Base-by-base conservation (phyloP, 768 basidiomycete genomes). In the Amanita exitialis region DNA sequence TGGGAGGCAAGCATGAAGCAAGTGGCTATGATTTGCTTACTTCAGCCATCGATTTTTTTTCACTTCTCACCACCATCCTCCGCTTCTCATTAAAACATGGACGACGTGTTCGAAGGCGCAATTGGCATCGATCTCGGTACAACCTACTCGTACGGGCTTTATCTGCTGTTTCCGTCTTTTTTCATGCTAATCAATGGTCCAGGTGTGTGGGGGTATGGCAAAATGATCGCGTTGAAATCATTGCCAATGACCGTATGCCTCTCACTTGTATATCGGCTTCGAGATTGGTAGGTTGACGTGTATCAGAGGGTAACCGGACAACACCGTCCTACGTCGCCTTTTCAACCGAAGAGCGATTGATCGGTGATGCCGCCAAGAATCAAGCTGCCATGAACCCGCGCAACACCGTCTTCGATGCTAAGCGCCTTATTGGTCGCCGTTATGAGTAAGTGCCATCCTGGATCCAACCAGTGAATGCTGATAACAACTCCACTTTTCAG, bases 321-420 rank as follows among this genome's bases (percentile, higher is more conserved):
- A 98, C 96, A 42, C 95, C 95, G 42, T 99, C 95, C 64, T 99
- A 99, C 71, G 96, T 99, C 71, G 91, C 95, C 61, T 99, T 99
- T 79, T 91, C 93, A 58, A 67, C 83, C 45, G 90, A 92, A 65
- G 94, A 96, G 77, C 92, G 92, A 75, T 72, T 95, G 69, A 98
- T 98, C 66, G 94, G 96, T 67, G 94, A 98, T 82, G 92, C 92
- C 62, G 94, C 92, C 56, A 94, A 94, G 72, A 96, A 96, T 69
- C 94, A 98, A 78, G 90, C 90, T 54, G 96, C 96, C 59, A 99
- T 99, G 96, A 99, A 99, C 82, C 96, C 96, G 57, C 78, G 77
- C 64, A 97, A 97, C 80, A 99, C 96, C 59, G 89, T 98, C 68
- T 98, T 98, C 70, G 95, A 98, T 68, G 95, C 95, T 55, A 97